Evolutionary conservation across 768 basidiomycete species (phyloP), one percentile per base, ranked within the genome.

Genomic region (Sistotremastrum niveocremeum): DNA sequence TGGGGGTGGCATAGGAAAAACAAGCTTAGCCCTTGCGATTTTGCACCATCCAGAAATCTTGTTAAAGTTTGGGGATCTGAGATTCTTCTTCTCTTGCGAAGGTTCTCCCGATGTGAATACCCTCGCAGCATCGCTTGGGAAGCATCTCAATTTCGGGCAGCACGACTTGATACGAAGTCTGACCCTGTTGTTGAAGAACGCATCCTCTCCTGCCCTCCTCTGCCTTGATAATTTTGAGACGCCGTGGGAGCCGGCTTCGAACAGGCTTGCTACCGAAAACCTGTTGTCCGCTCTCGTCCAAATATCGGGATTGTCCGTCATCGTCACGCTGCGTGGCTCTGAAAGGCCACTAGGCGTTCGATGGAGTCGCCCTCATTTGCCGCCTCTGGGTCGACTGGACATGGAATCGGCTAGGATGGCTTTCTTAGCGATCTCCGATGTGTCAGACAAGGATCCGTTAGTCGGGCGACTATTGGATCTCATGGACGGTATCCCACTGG

Each of bases 381-480:
- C 46, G 10, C 44, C 45, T 3, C 51, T 59, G 1, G 33, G 34
- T 5, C 42, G 51, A 6, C 49, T 54, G 6, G 53, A 62, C 44
- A 41, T 39, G 7, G 46, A 40, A 9, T 49, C 52, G n/a, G 56
- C 54, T 8, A 49, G 47, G 20, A 45, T 46, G 34, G 54, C 60
- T 33, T 61, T 57, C 44, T 42, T 46, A 11, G 46, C 45, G 10
- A 50, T 57, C 32, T 44, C 57, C 43, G 49, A 52, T 3, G 44
- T 39, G 41, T 57, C 57, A 2, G 50, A 51, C 9, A 42, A 49
- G 34, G 51, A 88, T 81, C 3, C 70, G 71, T 7, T 65, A 64
- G 0, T 79, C 77, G 0, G 71, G 59, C 12, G 82, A 68, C 65
- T 98, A 94, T 57, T 84, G 87, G 69, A 98, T 98, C 67, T 81